phyloP scores from a whole-genome alignment of 257 asterid species.

The Solanum medicagineum region DNA sequence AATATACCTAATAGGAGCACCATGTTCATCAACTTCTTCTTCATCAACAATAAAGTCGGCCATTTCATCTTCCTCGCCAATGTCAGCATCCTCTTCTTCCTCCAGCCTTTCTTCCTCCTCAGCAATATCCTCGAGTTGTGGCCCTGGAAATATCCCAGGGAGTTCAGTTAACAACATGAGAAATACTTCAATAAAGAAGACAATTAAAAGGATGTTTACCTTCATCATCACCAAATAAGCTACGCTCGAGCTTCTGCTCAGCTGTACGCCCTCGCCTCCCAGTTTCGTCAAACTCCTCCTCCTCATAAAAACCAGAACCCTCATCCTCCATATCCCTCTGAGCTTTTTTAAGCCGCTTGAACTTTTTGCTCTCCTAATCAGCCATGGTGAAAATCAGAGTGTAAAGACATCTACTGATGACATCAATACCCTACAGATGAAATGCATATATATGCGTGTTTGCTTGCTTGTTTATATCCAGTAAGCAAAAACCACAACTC shows the following conservation, averaged over 20 bases:
- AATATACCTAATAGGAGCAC: constrained; percentile 63
- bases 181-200: neutral
- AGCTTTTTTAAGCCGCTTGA: constrained; percentile 83
- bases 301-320: constrained; percentile 67
- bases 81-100: constrained; percentile 62
- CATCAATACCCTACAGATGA: neutral
- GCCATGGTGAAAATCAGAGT: neutral
- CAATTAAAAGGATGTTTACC: constrained; percentile 29
- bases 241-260: constrained; percentile 69
- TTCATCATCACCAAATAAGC: constrained; percentile 80
- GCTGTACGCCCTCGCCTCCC: constrained; percentile 64
- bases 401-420: neutral
- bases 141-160: constrained; percentile 28
- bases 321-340: constrained; percentile 65
- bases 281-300: constrained; percentile 58
- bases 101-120: constrained; percentile 73
- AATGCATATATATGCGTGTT: neutral
- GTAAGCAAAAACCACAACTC: constrained; percentile 10
- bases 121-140: constrained; percentile 80
- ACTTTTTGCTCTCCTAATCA: constrained; percentile 61
- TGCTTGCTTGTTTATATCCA: neutral
- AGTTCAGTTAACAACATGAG: neutral
- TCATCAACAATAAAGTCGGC: constrained; percentile 93
- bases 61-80: constrained; percentile 90
- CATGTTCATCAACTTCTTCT: constrained; percentile 76